Evolutionary conservation across 495 filamentous ascomycete genomes (phyloP), one percentile per base, ranked within the genome.

Genomic region (Choiromyces venosus): DNA sequence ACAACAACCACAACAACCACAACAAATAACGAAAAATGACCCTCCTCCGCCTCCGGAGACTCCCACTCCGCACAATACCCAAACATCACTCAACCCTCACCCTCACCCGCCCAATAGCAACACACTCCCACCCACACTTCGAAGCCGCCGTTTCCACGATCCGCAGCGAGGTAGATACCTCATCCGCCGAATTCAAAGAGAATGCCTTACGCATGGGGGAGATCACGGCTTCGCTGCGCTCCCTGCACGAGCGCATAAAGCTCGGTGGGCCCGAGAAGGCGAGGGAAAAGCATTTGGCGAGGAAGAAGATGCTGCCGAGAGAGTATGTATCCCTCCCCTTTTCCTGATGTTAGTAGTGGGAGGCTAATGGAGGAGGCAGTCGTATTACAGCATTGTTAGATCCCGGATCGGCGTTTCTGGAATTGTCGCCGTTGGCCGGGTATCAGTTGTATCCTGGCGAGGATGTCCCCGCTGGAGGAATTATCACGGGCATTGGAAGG

Each of bases 241-340:
- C 82, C 65, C 85, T 98, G 68, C 94, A 96, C 65, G 82, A 83
- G 33, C 88, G 85, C 73, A 91, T 92, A 65, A 87, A 90, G 36
- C 84, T 87, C 74, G 95, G 95, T 37, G 95, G 96, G 0, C 83
- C 92, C 0, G 85, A 88, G 75, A 96, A 96, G 80, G 92, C 96
- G 6, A 86, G 92, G 68, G 89, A 97, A 71, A 99, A 97, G 83
- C 95, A 98, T 82, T 81, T 96, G 37, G 88, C 87, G 35, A 85
- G 94, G 56, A 92, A 92, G 68, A 98, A 97, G 86, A 97, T 99
- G 95, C 86, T 99, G 21, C 91, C 93, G 1, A 86, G 95, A 71
- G 96, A 99, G 85, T 86, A 80, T 76, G 81, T 67, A 21, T 37
- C 14, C 52, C 42, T 4, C 29, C 42, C 42, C 52, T 38, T 67